phyloP scores from a whole-genome alignment of 305 asterid genomes.

The Withania somnifera region DNA sequence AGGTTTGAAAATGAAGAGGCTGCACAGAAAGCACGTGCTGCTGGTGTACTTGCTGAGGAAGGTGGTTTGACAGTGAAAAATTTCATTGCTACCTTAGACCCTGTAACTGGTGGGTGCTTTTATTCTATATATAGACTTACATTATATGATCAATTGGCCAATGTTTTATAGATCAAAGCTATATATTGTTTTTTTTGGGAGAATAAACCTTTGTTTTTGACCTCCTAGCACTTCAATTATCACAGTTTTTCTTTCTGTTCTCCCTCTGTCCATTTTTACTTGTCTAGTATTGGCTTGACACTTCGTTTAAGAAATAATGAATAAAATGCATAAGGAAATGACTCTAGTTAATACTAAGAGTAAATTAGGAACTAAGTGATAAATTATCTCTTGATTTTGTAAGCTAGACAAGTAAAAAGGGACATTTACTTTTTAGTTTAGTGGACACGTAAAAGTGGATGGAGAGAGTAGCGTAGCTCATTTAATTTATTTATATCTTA shows the following conservation, averaged over 20 bases:
- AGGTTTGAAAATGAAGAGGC: conserved; percentile 80
- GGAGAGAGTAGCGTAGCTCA: too few species aligned
- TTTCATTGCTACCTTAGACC: conserved; percentile 68
- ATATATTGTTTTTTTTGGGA: background rate
- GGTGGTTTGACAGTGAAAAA: conserved; percentile 85
- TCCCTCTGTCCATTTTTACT: too few species aligned
- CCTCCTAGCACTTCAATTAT: background rate
- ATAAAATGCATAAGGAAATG: too few species aligned
- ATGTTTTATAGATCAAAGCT: background rate
- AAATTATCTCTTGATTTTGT: too few species aligned
- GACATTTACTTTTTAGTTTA: too few species aligned
- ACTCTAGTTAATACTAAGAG: too few species aligned
- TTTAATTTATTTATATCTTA: background rate
- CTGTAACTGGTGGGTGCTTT: conserved; percentile 61
- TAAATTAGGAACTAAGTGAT: too few species aligned
- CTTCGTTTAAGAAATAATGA: too few species aligned
- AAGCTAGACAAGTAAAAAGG: too few species aligned
- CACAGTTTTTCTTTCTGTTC: background rate
- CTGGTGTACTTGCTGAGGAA: conserved; percentile 76
- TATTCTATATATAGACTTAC: background rate
- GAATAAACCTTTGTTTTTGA: background rate
- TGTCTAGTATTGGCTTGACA: too few species aligned
- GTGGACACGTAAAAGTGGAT: too few species aligned
- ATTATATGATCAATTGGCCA: background rate
- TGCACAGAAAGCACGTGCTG: conserved; percentile 83